These are phyloP conservation scores for Hanseniaspora nectarophila DNA, from an alignment of 805 yeast genomes.

Conservation along the genomic window DNA sequence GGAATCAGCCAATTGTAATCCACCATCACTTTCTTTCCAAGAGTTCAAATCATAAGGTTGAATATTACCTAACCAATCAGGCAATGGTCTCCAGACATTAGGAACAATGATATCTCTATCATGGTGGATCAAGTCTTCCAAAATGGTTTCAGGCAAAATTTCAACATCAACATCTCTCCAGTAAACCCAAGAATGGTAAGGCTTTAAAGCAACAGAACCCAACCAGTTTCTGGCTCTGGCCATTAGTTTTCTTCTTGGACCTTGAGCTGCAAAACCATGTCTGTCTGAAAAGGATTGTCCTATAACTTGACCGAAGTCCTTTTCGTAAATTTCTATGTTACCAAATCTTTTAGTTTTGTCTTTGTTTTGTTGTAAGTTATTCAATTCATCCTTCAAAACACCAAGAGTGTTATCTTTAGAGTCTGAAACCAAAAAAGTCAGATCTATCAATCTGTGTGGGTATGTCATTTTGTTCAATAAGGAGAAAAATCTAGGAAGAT, in stretches of 20 bases:
- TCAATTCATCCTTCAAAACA: constrained; percentile 44
- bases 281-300: constrained; percentile 90
- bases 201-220: constrained; percentile 70
- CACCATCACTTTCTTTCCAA: constrained; percentile 80
- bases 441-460: constrained; percentile 76
- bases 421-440: constrained; percentile 78
- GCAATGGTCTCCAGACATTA: constrained; percentile 82
- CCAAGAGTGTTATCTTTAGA: constrained; percentile 80
- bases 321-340: constrained; percentile 73
- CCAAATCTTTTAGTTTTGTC: constrained; percentile 61
- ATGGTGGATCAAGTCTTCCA: constrained; percentile 88
- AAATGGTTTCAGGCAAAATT: constrained; percentile 66
- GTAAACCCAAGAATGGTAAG: constrained; percentile 89
- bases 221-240: constrained; percentile 94
- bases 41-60: constrained; percentile 78
- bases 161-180: constrained; percentile 99
- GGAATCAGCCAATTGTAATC: constrained; percentile 57
- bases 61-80: constrained; percentile 74
- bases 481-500: constrained; percentile 76
- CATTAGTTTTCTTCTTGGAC: constrained; percentile 88
- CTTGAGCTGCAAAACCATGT: constrained; percentile 93
- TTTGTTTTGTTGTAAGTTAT: constrained; percentile 51
- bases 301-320: constrained; percentile 84
- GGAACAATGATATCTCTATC: constrained; percentile 88
- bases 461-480: constrained; percentile 71